Evolutionary conservation across 192 early-diverging fungal species (phyloP), one percentile per base, ranked within the genome.

Genomic region (Pilaira anomala): DNA sequence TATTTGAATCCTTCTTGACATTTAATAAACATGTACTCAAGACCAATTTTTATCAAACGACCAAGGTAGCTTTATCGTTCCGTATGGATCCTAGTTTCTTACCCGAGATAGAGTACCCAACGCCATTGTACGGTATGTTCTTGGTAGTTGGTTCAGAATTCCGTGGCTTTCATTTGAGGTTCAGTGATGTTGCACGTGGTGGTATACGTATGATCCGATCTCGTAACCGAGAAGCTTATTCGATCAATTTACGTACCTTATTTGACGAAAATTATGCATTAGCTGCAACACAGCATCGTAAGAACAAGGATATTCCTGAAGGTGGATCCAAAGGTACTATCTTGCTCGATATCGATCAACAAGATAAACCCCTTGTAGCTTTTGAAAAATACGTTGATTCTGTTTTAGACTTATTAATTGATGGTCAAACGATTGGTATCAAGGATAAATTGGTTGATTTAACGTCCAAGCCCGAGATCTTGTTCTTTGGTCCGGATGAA

Each of bases 291-390:
- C 97, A 98, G 78, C 95, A 97, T 77, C 84, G 93, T 69, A 98
- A 98, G 80, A 98, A 98, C 86, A 98, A 98, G 82, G 95, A 98
- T 74, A 97, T 98, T 67, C 97, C 97, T 51, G 97, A 98, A 80
- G 94, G 97, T 65, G 97, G 97, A 19, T 97, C 94, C 67, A 98
- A 98, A 85, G 97, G 97, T 67, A 98, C 97, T 29, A 97, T 98
- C 72, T 77, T 98, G 44, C 83, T 98, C 65, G 91, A 97, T 76
- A 82, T 93, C 57, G 81, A 88, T 56, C 88, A 92, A 52, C 97
- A 97, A 82, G 97, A 98, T 80, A 92, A 93, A 73, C 80, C 92
- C 28, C 79, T 87, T 46, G 92, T 93, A 40, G 95, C 95, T 19
- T 98, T 98, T 79, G 95, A 98, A 62, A 98, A 98, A 83, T 98